Percentiles rank a stretch among this genome's conserved stretches.
These are phyloP conservation scores for Salix caprea DNA, from an alignment of 345 rosid genomes.

Conservation along the genomic window DNA sequence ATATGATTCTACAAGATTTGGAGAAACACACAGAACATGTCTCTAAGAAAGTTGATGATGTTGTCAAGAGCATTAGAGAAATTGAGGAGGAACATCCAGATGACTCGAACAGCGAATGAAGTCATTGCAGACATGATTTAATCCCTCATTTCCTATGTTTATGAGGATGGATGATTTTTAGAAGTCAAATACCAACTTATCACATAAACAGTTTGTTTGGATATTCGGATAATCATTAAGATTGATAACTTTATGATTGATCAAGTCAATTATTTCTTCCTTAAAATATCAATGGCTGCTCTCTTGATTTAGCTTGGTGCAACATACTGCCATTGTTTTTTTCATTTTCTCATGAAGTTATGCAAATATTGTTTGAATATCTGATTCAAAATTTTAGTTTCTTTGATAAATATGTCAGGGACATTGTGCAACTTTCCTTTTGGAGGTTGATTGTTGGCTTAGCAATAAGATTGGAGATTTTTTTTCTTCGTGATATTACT, in stretches of 20 bases:
- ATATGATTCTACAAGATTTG: slow-evolving; percentile 26
- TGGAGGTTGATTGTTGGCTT: no score
- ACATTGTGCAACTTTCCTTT: background rate
- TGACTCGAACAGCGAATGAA: background rate
- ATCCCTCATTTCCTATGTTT: background rate
- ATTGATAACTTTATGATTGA: background rate
- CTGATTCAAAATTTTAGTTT: background rate
- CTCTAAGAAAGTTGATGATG: slow-evolving; percentile 35
- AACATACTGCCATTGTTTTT: background rate
- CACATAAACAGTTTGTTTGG: background rate
- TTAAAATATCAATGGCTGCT: background rate
- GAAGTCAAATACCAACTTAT: background rate
- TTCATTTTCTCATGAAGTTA: background rate
- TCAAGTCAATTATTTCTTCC: background rate
- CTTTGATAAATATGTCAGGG: background rate
- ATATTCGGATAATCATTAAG: background rate
- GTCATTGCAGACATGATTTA: background rate
- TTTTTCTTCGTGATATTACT: background rate
- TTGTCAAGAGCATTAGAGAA: slow-evolving; percentile 39
- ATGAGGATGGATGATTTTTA: background rate
- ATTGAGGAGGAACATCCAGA: slow-evolving; percentile 25
- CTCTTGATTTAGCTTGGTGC: background rate
- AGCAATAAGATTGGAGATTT: background rate
- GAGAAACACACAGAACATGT: slow-evolving; percentile 43
- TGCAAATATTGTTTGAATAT: background rate